Base-by-base conservation (phyloP, 352 stramenopile species). In the Globisporangium acanthophoron region DNA sequence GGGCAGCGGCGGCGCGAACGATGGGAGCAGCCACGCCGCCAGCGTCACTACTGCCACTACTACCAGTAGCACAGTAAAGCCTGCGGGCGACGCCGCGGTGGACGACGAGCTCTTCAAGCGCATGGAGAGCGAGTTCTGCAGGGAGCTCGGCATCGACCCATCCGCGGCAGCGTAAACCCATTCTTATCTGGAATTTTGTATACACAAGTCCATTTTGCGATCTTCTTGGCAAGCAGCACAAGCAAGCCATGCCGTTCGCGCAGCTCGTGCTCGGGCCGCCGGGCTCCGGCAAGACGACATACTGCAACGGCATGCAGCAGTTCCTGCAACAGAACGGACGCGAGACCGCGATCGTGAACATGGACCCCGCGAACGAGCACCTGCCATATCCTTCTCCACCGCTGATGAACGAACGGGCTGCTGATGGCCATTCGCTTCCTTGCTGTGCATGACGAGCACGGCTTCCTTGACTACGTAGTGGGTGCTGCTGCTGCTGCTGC, bases 251-350 rank as follows among this genome's bases (percentile, higher is more conserved):
- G 82, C 79, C 82, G 62, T 92, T 88, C 64, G 82, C 73, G 58
- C 82, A 92, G 64, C 76, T 90, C 58, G 74, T 92, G 62, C 65
- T 90, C 39, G 82, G 82, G 1, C 82, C 82, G 54, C 82, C 82
- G 61, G 83, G 82, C 54, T 96, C 86, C 3, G 97, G 97, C 54
- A 99, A 99, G 76, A 98, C 94, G 20, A 99, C 97, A 40, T 99
- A 99, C 75, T 99, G 96, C 78, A 97, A 97, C 65, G 92, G 90
- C 41, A 98, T 99, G 78, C 91, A 99, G 80, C 79, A 99, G 69
- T 96, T 96, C 63, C 65, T 96, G 43, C 59, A 78, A 51, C 76
- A 74, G 18, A 85, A 85, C 49, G 62, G 70, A 15, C 80, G 85
- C 52, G 69, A 90, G 37, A 73, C 75, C 24, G 88, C 96, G 47